Percentiles rank a stretch among this genome's conserved stretches.
phyloP scores from a whole-genome alignment of 345 rosid species.

The Diplotaxis tenuifolia region DNA sequence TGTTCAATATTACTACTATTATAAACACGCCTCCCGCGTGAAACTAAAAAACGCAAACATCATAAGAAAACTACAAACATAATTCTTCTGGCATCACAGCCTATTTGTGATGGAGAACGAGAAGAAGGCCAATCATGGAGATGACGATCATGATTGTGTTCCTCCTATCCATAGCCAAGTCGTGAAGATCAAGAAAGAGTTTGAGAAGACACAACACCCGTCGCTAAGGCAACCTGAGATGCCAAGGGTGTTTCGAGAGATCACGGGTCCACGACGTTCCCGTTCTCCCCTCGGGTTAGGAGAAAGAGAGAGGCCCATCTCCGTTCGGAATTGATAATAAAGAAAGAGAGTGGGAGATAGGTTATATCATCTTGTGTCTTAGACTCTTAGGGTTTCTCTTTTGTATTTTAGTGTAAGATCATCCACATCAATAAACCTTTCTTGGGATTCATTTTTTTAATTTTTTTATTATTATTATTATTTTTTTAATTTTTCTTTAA shows the following conservation, averaged over 20 bases:
- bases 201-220: constrained; percentile 41
- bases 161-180: constrained; percentile 65
- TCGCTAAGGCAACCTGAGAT: constrained; percentile 39
- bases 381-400: not conserved
- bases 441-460: too few species aligned
- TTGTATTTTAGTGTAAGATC: constrained; percentile 27
- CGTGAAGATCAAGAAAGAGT: constrained; percentile 56
- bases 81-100: constrained; percentile 1
- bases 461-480: too few species aligned
- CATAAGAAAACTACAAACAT: not conserved
- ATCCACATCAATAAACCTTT: too few species aligned
- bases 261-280: constrained; percentile 41
- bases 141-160: constrained; percentile 24
- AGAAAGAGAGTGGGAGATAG: not conserved
- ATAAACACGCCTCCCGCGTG: constrained; percentile 36
- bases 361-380: constrained; percentile 2
- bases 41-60: not conserved
- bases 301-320: constrained; percentile 44
- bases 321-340: constrained; percentile 40
- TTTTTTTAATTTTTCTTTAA: too few species aligned
- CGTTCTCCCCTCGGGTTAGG: constrained; percentile 60
- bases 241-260: constrained; percentile 35
- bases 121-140: constrained; percentile 19
- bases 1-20: constrained; percentile 22
- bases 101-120: constrained; percentile 22